Conservation (phyloP, 306 rosid genomes). For the Trichosanthes cucumerina region DNA sequence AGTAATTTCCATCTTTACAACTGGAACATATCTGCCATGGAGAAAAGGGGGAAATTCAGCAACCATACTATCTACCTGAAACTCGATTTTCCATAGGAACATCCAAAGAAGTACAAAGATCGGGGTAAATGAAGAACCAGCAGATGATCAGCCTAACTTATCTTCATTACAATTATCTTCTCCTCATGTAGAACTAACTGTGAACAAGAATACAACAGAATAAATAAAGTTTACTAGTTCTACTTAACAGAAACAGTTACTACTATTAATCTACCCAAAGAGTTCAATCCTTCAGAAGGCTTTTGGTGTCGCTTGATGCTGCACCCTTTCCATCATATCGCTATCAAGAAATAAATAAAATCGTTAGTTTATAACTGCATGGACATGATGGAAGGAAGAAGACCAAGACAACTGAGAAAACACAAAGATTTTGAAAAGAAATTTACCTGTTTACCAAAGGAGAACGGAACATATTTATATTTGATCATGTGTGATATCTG, state of each 20-base stretch:
- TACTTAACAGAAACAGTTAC: conserved; percentile 18
- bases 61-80: conserved; percentile 19
- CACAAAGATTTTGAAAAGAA: background rate
- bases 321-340: conserved; percentile 63
- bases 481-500: conserved; percentile 94
- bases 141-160: conserved; percentile 20
- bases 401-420: background rate
- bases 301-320: conserved; percentile 32
- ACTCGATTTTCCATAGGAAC: conserved; percentile 22
- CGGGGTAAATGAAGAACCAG: conserved; percentile 12
- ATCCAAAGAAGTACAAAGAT: conserved; percentile 5
- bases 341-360: conserved; percentile 22
- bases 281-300: conserved; percentile 37
- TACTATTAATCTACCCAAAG: conserved; percentile 22
- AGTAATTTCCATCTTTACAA: conserved; percentile 2
- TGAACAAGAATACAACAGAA: conserved; percentile 25
- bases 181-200: conserved; percentile 26
- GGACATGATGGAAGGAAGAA: background rate
- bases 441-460: conserved; percentile 89
- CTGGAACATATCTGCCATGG: background rate
- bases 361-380: conserved; percentile 5
- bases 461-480: conserved; percentile 87
- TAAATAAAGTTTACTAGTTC: conserved; percentile 16
- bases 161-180: conserved; percentile 17
- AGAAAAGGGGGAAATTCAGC: background rate